A percentile compares a stretch with the other conserved stretches of the same genome.
phyloP scores from a whole-genome alignment of 495 filamentous ascomycete genomes.

The Aspergillus funiculosus region DNA sequence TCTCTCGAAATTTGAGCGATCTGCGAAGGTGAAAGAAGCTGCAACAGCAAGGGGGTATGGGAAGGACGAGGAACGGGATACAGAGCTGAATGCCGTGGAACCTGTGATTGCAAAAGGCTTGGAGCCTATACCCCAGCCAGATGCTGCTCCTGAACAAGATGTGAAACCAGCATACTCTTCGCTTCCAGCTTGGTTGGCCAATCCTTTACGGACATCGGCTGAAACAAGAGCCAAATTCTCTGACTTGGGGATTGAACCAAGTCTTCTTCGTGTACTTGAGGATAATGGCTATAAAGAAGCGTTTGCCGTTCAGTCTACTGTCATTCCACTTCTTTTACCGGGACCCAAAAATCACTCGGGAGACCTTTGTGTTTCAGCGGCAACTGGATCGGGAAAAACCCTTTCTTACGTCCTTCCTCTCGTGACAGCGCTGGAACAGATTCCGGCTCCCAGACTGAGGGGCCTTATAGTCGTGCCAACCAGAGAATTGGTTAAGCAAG shows the following conservation, averaged over 20 bases:
- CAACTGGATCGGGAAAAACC: constrained; percentile 92
- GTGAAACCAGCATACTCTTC: constrained; percentile 45
- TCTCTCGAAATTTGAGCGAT: constrained; percentile 43
- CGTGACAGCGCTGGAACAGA: constrained; percentile 60
- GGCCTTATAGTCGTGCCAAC: constrained; percentile 85
- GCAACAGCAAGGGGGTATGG: constrained; percentile 22
- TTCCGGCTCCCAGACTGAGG: constrained; percentile 55
- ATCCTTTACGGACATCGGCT: constrained; percentile 59
- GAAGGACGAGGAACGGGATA: constrained; percentile 23
- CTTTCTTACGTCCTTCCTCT: constrained; percentile 86
- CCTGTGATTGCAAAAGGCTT: constrained; percentile 57
- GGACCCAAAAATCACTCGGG: constrained; percentile 50
- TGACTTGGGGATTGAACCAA: constrained; percentile 50
- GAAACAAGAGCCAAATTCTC: constrained; percentile 55
- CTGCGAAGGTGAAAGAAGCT: constrained; percentile 30
- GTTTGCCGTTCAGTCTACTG: constrained; percentile 76
- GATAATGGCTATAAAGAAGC: constrained; percentile 64
- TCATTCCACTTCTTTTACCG: constrained; percentile 71
- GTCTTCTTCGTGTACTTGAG: constrained; percentile 55
- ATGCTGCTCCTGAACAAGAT: constrained; percentile 48
- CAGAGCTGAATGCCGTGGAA: constrained; percentile 22
- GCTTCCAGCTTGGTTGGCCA: constrained; percentile 62
- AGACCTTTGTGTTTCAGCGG: constrained; percentile 81
- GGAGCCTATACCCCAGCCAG: constrained; percentile 72
- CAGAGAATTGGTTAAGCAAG: constrained; percentile 81